Base-by-base conservation (phyloP, 2,329 filamentous ascomycete species). In the Pyricularia pennisetigena region DNA sequence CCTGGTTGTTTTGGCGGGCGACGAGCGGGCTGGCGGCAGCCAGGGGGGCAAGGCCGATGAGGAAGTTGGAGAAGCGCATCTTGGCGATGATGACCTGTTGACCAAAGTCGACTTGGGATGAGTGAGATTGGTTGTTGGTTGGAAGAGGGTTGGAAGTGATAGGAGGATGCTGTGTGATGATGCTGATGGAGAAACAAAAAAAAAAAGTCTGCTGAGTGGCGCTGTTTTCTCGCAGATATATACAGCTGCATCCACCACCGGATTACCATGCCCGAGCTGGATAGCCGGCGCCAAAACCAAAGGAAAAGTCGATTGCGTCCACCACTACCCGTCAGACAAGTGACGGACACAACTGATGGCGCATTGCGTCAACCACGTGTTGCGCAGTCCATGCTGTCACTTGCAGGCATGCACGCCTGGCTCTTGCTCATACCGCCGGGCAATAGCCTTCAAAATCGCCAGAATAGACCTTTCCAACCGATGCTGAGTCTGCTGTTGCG, bases 1-100 rank as follows among this genome's bases (percentile, higher is more conserved):
- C 71, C 16, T 69, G 35, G 67, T 76, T 75, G 12, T 74, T 32
- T 68, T 70, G 20, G 66, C 26, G 62, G 62, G 30, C 12, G 23
- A 29, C 62, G 20, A 35, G 28, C 62, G 30, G 26, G 26, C 26
- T 28, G 62, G 62, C 26, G 28, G 16, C 62, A 23, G 28, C 28
- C 62, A 64, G 62, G 26, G 62, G 62, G 28, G 30, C 62, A n/a
- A 64, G 26, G 23, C 62, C 62, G 30, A 30, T 7, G 62, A 64
- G 26, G 28, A 28, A n/a, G 57, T 26, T 61, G 24, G 23, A 24
- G 57, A 61, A 61, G 12, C 57, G 57, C 57, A 61, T 61, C 23
- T 23, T 61, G 57, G 5, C 14, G 32, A 4, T 35, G 32, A 26
- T 26, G 57, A 24, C 20, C 26, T 24, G 57, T 10, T 61, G 23